Percentiles rank a stretch among this genome's conserved stretches.
Evolutionary conservation across 2,329 filamentous ascomycete species (phyloP).

Genomic region (Eutypa lata): DNA sequence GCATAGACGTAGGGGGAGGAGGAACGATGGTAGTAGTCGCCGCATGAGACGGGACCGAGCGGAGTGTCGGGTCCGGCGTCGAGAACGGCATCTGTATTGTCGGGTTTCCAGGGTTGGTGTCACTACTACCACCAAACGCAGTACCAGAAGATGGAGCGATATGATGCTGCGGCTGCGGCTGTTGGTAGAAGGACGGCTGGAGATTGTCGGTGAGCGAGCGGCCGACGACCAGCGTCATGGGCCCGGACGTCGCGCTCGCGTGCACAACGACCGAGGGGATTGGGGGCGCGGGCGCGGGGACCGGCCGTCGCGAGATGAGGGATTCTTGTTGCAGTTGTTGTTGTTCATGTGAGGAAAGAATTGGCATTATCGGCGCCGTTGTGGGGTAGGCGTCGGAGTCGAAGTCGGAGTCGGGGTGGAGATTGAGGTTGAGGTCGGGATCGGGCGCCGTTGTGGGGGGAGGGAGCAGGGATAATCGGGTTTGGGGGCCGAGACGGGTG

Average conservation of each 20-base stretch:
- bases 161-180: background rate
- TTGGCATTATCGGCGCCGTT: conserved; percentile 12
- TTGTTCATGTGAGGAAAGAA: too few species aligned
- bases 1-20: background rate
- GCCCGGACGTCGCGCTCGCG: background rate
- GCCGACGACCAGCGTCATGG: conserved; percentile 7
- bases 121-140: too few species aligned
- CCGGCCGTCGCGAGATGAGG: background rate
- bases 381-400: conserved; percentile 17
- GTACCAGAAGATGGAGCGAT: background rate
- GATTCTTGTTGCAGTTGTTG: conserved; percentile 1
- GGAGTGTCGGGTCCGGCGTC: background rate
- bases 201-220: conserved; percentile 10
- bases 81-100: conserved; percentile 2
- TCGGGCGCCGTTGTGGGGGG: conserved; percentile 16
- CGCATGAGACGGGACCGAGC: conserved; percentile 3
- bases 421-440: conserved; percentile 10
- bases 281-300: conserved; percentile 6
- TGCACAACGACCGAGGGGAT: conserved; percentile 2
- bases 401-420: conserved; percentile 17
- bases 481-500: conserved; percentile 16
- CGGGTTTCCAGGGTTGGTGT: background rate
- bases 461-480: conserved; percentile 13
- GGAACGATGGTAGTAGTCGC: background rate
- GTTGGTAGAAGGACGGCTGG: conserved; percentile 4